Evolutionary conservation across 176 grass and related monocot species (phyloP).

Genomic region (Musa schizocarpa): DNA sequence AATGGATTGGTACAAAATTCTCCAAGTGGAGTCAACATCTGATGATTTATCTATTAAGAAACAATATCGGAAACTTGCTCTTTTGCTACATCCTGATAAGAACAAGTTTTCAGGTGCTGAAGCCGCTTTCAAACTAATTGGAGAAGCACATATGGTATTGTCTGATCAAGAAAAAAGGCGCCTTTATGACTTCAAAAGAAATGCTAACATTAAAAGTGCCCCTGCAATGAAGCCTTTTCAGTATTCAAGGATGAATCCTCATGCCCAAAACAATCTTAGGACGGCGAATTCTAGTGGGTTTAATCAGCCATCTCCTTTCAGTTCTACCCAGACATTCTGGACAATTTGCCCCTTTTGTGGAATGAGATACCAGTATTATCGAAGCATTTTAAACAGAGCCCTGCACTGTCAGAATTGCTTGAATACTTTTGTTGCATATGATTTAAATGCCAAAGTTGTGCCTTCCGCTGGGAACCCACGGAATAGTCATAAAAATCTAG

Average conservation of each 20-base stretch:
- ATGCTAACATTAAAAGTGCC: constrained; percentile 7
- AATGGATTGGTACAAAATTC: constrained; percentile 80
- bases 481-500: constrained; percentile 30
- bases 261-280: constrained; percentile 31
- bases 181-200: constrained; percentile 73
- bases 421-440: constrained; percentile 71
- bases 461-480: constrained; percentile 26
- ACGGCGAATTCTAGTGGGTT: constrained; percentile 33
- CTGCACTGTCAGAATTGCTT: constrained; percentile 78
- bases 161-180: constrained; percentile 46
- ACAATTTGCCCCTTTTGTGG: constrained; percentile 66
- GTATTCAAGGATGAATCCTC: constrained; percentile 25
- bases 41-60: constrained; percentile 70
- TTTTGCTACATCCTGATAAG: constrained; percentile 87
- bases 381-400: constrained; percentile 56
- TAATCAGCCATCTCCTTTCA: constrained; percentile 29
- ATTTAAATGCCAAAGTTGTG: constrained; percentile 40
- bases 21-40: constrained; percentile 48
- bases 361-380: constrained; percentile 84
- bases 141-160: constrained; percentile 63
- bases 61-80: constrained; percentile 67
- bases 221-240: constrained; percentile 20
- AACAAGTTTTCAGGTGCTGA: constrained; percentile 81
- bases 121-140: constrained; percentile 83
- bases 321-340: constrained; percentile 57